Evolutionary conservation across 108 stramenopile species (phyloP).

Genomic region (Pelagomonas calceolata): DNA sequence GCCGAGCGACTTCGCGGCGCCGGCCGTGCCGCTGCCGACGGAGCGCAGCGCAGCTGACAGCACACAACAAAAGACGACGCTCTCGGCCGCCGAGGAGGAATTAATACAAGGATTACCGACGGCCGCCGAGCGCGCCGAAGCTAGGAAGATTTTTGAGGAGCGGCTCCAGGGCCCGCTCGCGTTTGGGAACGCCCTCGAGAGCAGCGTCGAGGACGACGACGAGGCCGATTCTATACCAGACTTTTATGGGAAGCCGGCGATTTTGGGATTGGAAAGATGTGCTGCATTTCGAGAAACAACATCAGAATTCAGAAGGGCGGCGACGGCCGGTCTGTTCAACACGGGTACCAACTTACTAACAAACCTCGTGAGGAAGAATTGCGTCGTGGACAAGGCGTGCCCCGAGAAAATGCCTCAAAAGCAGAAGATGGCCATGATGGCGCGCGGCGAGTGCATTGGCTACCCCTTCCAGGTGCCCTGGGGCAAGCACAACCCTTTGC

Average conservation of each 20-base stretch:
- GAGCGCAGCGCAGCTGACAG: no score
- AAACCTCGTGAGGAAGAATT: conserved; percentile 51
- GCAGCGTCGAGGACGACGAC: neutral
- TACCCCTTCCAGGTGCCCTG: conserved; percentile 51
- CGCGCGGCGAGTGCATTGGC: neutral
- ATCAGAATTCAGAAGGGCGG: neutral
- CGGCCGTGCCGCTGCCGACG: no score
- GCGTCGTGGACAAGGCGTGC: conserved; percentile 11
- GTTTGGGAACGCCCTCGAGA: no score
- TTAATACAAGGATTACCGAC: no score
- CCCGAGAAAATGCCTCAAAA: neutral
- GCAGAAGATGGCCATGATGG: neutral
- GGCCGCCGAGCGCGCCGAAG: no score
- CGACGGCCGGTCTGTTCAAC: conserved; percentile 41
- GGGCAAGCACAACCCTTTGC: conserved; percentile 70
- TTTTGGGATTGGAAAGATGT: neutral
- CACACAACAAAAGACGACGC: no score
- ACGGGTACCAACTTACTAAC: conserved; percentile 64
- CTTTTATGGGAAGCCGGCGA: neutral
- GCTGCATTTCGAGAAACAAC: neutral
- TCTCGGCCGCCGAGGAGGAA: no score
- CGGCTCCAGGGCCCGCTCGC: no score
- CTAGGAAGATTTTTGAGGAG: no score
- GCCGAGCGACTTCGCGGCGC: no score
- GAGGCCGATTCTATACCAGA: neutral